These are phyloP conservation scores for Diphasiastrum complanatum DNA, from an alignment of 83 land plant genomes.

Conservation along the genomic window DNA sequence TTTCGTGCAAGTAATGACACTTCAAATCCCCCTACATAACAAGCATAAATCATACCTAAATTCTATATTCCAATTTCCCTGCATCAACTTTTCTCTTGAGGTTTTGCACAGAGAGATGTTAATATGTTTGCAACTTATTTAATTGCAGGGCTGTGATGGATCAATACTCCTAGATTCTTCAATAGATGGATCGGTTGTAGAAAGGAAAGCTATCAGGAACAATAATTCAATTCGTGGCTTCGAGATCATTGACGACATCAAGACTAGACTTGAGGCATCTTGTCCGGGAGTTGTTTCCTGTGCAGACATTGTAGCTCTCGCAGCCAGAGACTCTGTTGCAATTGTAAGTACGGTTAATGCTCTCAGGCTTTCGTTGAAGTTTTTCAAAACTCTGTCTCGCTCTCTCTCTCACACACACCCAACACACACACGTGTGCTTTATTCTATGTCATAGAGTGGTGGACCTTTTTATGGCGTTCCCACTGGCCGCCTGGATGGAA, in stretches of 20 bases:
- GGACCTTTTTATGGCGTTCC: background rate
- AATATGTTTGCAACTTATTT: no score
- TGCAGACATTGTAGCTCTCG: constrained; percentile 1
- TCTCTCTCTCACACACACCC: background rate
- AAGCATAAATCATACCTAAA: no score
- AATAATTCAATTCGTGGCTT: background rate
- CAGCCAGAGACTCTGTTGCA: background rate
- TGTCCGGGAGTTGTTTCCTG: constrained; percentile 10
- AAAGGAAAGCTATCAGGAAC: background rate
- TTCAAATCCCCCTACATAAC: no score
- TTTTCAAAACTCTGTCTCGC: no score
- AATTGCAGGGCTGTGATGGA: constrained; percentile 5
- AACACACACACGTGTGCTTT: background rate
- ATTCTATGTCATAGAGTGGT: no score
- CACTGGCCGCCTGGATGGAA: background rate
- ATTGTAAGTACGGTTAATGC: no score
- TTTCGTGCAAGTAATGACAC: no score
- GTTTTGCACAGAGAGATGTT: no score
- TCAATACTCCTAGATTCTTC: background rate
- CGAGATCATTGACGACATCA: background rate
- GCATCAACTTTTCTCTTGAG: no score
- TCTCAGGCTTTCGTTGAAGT: no score
- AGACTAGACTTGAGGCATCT: background rate
- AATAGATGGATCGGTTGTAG: background rate
- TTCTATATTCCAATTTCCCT: no score